Percentiles rank a stretch among this genome's conserved stretches.
phyloP scores from a whole-genome alignment of 116 monocot genomes.

The Papilionanthe hybrid region DNA sequence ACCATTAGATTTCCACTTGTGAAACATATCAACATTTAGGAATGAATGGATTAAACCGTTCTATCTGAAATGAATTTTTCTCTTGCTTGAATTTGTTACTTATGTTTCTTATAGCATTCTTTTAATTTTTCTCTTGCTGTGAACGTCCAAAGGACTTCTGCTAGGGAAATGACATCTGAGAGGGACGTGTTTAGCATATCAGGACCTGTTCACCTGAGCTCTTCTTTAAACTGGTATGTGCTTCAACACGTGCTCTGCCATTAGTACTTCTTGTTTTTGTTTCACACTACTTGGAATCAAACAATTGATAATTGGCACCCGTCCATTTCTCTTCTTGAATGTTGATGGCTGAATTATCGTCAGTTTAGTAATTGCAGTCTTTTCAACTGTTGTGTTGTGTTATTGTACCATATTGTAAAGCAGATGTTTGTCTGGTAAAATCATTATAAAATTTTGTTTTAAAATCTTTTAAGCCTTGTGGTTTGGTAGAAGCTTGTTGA shows the following conservation, averaged over 20 bases:
- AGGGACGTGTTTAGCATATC: slow-evolving; percentile 61
- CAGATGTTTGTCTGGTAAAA: neutral
- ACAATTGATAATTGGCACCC: neutral
- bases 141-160: neutral
- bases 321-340: neutral
- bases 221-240: slow-evolving; percentile 65
- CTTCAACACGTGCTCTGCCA: neutral
- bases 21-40: neutral
- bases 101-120: neutral
- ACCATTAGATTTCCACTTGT: neutral
- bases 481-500: neutral
- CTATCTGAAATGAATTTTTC: neutral
- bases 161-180: slow-evolving; percentile 37
- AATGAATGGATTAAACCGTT: neutral
- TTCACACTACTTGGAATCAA: neutral
- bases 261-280: neutral
- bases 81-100: neutral
- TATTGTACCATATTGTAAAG: neutral
- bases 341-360: neutral
- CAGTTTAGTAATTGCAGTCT: neutral
- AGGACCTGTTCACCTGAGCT: slow-evolving; percentile 59
- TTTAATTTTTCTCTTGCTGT: neutral
- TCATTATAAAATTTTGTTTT: neutral
- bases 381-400: neutral
- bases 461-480: neutral